Conservation (phyloP, 305 asterid species). For the Stenogyne calaminthoides region DNA sequence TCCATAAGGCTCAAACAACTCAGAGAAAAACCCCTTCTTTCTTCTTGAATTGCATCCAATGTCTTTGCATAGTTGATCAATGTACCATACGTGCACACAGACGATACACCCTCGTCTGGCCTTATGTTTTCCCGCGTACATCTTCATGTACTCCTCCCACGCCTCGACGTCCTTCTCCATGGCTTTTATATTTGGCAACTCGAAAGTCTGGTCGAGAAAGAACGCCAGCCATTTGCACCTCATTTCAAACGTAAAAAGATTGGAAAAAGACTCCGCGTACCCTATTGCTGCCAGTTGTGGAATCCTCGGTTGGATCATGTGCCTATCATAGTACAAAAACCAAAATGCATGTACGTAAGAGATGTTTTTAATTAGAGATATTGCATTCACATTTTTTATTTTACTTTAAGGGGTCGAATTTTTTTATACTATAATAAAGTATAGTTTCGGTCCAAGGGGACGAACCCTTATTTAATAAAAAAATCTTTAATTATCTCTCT, state of each 20-base stretch:
- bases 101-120: slow-evolving; percentile 52
- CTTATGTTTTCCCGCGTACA: slow-evolving; percentile 41
- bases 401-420: too few species aligned
- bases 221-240: slow-evolving; percentile 57
- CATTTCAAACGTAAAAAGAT: slow-evolving; percentile 58
- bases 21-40: slow-evolving; percentile 51
- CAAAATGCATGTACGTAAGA: neutral
- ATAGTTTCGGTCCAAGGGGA: too few species aligned
- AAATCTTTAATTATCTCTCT: too few species aligned
- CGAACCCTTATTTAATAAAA: too few species aligned
- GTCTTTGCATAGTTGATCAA: slow-evolving; percentile 69
- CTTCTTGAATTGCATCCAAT: slow-evolving; percentile 58
- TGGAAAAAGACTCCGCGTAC: slow-evolving; percentile 52
- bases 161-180: slow-evolving; percentile 56
- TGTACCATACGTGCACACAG: slow-evolving; percentile 56
- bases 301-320: slow-evolving; percentile 64
- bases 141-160: slow-evolving; percentile 66
- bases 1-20: slow-evolving; percentile 57
- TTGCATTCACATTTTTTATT: too few species aligned
- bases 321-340: slow-evolving; percentile 37
- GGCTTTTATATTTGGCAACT: slow-evolving; percentile 55
- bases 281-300: slow-evolving; percentile 77
- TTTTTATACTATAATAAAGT: too few species aligned
- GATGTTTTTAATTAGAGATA: too few species aligned
- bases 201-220: slow-evolving; percentile 45